Evolutionary conservation across 2,329 filamentous ascomycete genomes (phyloP), one percentile per base, ranked within the genome.

Genomic region (Diatrype stigma): DNA sequence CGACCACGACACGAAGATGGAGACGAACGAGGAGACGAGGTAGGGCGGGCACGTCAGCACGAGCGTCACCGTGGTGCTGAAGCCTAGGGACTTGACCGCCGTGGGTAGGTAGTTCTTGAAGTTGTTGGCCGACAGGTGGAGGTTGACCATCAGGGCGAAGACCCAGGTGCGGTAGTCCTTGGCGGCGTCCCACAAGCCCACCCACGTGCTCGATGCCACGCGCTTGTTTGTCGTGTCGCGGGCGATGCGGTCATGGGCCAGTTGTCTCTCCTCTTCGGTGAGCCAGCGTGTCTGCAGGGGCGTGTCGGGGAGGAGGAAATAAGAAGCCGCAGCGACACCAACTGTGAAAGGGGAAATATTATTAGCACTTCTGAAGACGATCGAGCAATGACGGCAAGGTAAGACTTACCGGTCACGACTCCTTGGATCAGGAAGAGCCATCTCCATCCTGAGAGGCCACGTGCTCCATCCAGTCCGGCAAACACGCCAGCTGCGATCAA

Each of bases 1-100:
- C 10, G 67, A 73, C 65, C 59, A 67, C 0, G 61, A 46, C 23
- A 70, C 66, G 19, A 68, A 51, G 26, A 78, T 69, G 8, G 69
- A 69, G 22, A 69, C 66, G 14, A 66, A 64, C 6, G 53, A 52
- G 6, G 58, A 58, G 21, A 60, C 45, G 1, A 60, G 38, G 34
- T 60, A 57, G 1, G 76, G 76, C 0, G 76, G 76, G 44, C 70
- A 72, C 2, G 73, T 77, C 5, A 79, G 69, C 1, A 74, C 69
- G 3, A 79, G 68, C 1, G 74, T 76, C n/a, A 73, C 68, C 1
- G 71, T 77, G 1, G 56, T 66, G 45, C 60, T 65, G 58, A 73
- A 76, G 0, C 70, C 70, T 1, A 78, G 67, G 0, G 70, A 73
- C 46, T 69, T 60, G 34, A 78, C 71, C 12, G 75, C 69, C 3